phyloP scores from a whole-genome alignment of 371 early-diverging fungal genomes.

The Nematocida ironsii region DNA sequence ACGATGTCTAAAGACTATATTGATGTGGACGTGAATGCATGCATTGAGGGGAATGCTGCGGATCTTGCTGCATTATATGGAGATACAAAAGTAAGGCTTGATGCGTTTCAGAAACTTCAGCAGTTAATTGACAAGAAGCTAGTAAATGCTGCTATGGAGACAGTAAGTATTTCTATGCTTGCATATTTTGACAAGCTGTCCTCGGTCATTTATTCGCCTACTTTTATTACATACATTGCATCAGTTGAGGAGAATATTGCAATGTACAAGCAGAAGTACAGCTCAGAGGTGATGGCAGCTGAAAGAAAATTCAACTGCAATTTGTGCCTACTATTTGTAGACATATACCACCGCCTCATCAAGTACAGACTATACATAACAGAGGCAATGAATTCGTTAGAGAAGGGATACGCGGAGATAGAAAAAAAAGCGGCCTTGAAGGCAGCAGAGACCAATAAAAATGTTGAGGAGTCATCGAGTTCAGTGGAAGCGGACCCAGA shows the following conservation, averaged over 20 bases:
- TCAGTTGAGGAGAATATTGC: conserved; percentile 44
- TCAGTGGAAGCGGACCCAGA: background rate
- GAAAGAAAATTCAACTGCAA: conserved; percentile 31
- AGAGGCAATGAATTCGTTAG: conserved; percentile 19
- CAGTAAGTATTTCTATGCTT: conserved; percentile 1
- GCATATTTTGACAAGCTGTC: conserved; percentile 29
- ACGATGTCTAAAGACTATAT: background rate
- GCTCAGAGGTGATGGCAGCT: conserved; percentile 17
- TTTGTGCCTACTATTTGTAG: conserved; percentile 30
- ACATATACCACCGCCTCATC: conserved; percentile 43
- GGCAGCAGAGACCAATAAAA: background rate
- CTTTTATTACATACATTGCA: conserved; percentile 39
- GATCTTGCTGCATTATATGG: background rate
- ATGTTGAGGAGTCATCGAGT: background rate
- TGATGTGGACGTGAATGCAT: conserved; percentile 10
- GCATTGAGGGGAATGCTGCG: background rate
- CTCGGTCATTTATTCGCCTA: conserved; percentile 14
- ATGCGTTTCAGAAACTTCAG: background rate
- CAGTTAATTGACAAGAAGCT: conserved; percentile 2
- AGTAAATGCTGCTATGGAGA: conserved; percentile 19
- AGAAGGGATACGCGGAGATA: background rate
- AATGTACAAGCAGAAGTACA: conserved; percentile 31
- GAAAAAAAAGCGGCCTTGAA: background rate
- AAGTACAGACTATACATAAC: conserved; percentile 50
- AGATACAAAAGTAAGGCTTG: background rate